Percentiles rank a stretch among this genome's conserved stretches.
Evolutionary conservation across 2,329 filamentous ascomycete genomes (phyloP).

Genomic region (Chrysosporium keratinophilum): DNA sequence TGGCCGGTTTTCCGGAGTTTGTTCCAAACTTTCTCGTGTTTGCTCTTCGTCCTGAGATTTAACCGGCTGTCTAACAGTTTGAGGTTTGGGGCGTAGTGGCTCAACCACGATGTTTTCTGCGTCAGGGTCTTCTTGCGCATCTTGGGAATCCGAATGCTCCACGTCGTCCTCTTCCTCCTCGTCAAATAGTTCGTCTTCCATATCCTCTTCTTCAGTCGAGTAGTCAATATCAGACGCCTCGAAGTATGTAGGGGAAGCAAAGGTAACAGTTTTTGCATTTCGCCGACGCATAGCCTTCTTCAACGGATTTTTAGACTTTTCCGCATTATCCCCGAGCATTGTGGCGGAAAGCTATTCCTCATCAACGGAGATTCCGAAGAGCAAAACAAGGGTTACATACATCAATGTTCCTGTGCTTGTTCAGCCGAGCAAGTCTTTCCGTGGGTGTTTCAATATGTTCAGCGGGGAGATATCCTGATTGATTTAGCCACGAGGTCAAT

Average conservation of each 20-base stretch:
- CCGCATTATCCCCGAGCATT: conserved; percentile 61
- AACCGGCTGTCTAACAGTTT: conserved; percentile 29
- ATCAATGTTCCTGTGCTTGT: conserved; percentile 97
- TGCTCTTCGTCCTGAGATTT: conserved; percentile 22
- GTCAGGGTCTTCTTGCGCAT: conserved; percentile 23
- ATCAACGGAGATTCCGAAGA: background rate
- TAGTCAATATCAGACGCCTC: conserved; percentile 86
- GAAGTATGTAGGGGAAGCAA: conserved; percentile 73
- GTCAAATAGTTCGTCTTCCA: conserved; percentile 38
- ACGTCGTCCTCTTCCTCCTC: conserved; percentile 37
- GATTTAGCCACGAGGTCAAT: conserved; percentile 35
- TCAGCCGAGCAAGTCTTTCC: conserved; percentile 80
- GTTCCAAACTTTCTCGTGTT: conserved; percentile 27
- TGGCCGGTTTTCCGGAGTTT: conserved; percentile 54
- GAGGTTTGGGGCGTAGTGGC: conserved; percentile 35
- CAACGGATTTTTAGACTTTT: conserved; percentile 72
- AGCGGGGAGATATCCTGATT: conserved; percentile 77
- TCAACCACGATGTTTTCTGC: conserved; percentile 36
- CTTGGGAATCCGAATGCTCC: conserved; percentile 23
- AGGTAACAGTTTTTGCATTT: conserved; percentile 78
- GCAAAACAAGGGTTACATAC: conserved; percentile 43
- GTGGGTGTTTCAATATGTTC: conserved; percentile 98
- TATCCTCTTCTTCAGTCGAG: conserved; percentile 59
- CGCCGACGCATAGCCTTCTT: conserved; percentile 73
- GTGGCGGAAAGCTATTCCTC: conserved; percentile 52